Conservation (phyloP, 352 stramenopile genomes). For the Globisporangium middletonii region DNA sequence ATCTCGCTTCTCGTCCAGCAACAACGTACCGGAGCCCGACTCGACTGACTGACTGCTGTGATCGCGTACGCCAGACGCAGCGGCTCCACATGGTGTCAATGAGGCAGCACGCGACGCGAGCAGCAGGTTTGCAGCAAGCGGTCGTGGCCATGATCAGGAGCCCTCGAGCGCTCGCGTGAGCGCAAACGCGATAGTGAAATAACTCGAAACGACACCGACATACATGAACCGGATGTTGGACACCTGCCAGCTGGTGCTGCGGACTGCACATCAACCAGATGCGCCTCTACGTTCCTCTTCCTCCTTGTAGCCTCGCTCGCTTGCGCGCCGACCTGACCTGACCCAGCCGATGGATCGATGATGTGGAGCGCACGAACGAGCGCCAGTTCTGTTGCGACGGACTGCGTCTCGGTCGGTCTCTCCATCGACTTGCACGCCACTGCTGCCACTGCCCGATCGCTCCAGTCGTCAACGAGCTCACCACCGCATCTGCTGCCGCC, state of each 20-base stretch:
- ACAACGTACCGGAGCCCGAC: too few relatives aligned
- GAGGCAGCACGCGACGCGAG: too few relatives aligned
- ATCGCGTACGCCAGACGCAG: neutral
- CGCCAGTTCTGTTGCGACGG: neutral
- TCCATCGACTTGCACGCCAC: neutral
- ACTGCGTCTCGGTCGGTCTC: neutral
- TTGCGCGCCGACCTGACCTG: neutral
- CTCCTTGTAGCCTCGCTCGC: neutral
- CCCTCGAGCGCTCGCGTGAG: neutral
- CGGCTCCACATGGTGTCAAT: neutral
- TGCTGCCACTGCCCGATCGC: neutral
- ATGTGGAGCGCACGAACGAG: neutral
- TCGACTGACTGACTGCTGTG: too few relatives aligned
- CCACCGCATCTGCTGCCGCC: neutral
- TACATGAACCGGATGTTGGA: neutral
- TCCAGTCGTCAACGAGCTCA: neutral
- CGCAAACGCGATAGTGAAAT: neutral
- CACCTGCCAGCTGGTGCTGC: constrained; percentile 11
- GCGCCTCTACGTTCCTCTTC: constrained; percentile 4
- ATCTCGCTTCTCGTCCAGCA: too few relatives aligned
- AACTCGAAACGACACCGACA: neutral
- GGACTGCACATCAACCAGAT: constrained; percentile 7
- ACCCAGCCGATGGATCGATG: neutral
- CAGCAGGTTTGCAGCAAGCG: neutral
- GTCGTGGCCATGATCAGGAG: neutral